These are phyloP conservation scores for Magnusiomyces fungicola DNA, from an alignment of 1,139 yeast species.

Conservation along the genomic window DNA sequence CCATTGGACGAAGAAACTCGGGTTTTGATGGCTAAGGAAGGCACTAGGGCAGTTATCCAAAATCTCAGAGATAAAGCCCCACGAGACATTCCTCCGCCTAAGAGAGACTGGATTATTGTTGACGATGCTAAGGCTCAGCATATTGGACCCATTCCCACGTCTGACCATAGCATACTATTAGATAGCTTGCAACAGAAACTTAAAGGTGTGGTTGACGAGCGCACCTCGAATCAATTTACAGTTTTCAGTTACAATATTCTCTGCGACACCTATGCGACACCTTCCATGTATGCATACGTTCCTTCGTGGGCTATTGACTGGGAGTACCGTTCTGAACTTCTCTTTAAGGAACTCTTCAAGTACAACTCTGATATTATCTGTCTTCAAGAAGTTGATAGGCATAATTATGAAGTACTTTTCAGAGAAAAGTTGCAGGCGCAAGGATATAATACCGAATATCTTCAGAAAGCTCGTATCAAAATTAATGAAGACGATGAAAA, in stretches of 20 bases:
- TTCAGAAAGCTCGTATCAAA: conserved; percentile 85
- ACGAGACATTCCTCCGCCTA: conserved; percentile 52
- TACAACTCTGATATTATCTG: conserved; percentile 73
- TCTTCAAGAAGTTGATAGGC: conserved; percentile 91
- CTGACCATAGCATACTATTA: conserved; percentile 18
- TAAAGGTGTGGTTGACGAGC: background rate
- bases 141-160: conserved; percentile 3
- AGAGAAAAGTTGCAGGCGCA: conserved; percentile 58
- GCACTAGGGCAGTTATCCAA: conserved; percentile 75
- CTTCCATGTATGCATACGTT: conserved; percentile 85
- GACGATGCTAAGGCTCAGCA: conserved; percentile 54
- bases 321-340: conserved; percentile 78
- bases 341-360: conserved; percentile 63
- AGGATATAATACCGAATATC: conserved; percentile 79
- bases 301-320: conserved; percentile 96
- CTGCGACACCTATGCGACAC: conserved; percentile 93
- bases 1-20: conserved; percentile 63
- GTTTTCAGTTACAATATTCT: conserved; percentile 82
- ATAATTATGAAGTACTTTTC: conserved; percentile 83
- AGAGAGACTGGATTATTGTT: conserved; percentile 75
- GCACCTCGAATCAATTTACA: conserved; percentile 43
- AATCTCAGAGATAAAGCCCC: conserved; percentile 81
- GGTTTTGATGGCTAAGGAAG: conserved; percentile 66
- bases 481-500: conserved; percentile 78
- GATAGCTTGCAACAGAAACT: conserved; percentile 31